phyloP scores from a whole-genome alignment of 495 filamentous ascomycete species.

The Oidiodendron maius region DNA sequence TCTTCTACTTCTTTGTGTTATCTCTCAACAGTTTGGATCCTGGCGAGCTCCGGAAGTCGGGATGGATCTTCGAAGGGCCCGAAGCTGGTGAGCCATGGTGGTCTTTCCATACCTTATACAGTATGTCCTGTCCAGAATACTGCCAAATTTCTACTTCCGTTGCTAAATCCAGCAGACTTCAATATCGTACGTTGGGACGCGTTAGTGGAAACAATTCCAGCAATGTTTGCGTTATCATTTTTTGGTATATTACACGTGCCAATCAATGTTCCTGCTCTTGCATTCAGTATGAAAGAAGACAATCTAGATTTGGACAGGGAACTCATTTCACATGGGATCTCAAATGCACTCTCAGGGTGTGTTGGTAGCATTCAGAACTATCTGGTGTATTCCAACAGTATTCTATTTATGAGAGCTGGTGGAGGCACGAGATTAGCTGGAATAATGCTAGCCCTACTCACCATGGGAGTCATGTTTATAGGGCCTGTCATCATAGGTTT shows the following conservation, averaged over 20 bases:
- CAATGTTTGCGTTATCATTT: slow-evolving; percentile 96
- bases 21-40: slow-evolving; percentile 58
- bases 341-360: slow-evolving; percentile 82
- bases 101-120: slow-evolving; percentile 92
- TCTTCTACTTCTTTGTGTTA: slow-evolving; percentile 79
- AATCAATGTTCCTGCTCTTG: slow-evolving; percentile 92
- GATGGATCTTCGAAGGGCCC: slow-evolving; percentile 89
- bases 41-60: slow-evolving; percentile 54
- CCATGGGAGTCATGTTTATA: slow-evolving; percentile 71
- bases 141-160: neutral
- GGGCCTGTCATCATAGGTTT: slow-evolving; percentile 86
- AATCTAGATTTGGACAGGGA: slow-evolving; percentile 87
- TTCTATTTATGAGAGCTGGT: slow-evolving; percentile 90
- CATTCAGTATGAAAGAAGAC: slow-evolving; percentile 83
- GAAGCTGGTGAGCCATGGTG: slow-evolving; percentile 85
- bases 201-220: slow-evolving; percentile 72
- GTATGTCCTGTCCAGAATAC: slow-evolving; percentile 40
- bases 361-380: slow-evolving; percentile 95
- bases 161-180: slow-evolving; percentile 49
- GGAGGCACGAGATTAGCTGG: slow-evolving; percentile 83
- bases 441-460: slow-evolving; percentile 75
- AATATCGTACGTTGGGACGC: slow-evolving; percentile 72
- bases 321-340: slow-evolving; percentile 86
- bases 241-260: slow-evolving; percentile 96
- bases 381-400: slow-evolving; percentile 90